Evolutionary conservation across 352 stramenopile species (phyloP).

Genomic region (Pythium volutum): DNA sequence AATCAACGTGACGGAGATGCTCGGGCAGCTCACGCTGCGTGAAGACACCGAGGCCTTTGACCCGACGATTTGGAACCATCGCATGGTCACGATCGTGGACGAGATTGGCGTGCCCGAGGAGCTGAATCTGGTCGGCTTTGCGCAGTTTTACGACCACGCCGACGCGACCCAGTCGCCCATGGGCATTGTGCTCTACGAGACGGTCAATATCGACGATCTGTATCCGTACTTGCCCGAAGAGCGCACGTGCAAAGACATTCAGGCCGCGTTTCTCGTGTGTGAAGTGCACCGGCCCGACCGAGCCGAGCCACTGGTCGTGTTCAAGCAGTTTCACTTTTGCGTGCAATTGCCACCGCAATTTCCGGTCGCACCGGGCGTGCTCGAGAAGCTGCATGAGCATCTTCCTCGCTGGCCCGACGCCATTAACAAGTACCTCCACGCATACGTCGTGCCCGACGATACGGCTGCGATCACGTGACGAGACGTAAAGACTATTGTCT

Average conservation of each 20-base stretch:
- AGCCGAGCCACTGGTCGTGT: conserved; percentile 5
- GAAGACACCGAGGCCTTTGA: conserved; percentile 40
- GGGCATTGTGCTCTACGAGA: conserved; percentile 34
- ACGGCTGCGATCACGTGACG: too few relatives aligned
- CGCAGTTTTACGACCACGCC: conserved; percentile 32
- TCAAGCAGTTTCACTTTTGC: conserved; percentile 8
- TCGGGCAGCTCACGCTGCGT: conserved; percentile 43
- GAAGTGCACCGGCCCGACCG: conserved; percentile 6
- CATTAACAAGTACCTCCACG: conserved; percentile 17
- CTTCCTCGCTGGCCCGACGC: conserved; percentile 15
- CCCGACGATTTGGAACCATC: conserved; percentile 38
- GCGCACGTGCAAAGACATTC: conserved; percentile 20
- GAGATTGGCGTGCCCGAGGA: conserved; percentile 22
- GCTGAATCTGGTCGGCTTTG: conserved; percentile 27
- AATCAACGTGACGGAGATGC: conserved; percentile 46
- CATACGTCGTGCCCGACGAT: background rate
- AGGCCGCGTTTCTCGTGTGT: background rate
- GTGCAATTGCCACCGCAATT: conserved; percentile 18
- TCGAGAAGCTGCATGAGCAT: conserved; percentile 12
- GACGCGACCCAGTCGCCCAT: conserved; percentile 9
- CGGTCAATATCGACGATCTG: conserved; percentile 46
- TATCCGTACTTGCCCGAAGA: conserved; percentile 39
- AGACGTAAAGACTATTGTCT: too few relatives aligned
- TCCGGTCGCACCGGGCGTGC: background rate
- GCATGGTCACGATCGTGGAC: conserved; percentile 30